Conservation (phyloP, 1,139 yeast genomes). For the Nakaseomyces delphensis region DNA sequence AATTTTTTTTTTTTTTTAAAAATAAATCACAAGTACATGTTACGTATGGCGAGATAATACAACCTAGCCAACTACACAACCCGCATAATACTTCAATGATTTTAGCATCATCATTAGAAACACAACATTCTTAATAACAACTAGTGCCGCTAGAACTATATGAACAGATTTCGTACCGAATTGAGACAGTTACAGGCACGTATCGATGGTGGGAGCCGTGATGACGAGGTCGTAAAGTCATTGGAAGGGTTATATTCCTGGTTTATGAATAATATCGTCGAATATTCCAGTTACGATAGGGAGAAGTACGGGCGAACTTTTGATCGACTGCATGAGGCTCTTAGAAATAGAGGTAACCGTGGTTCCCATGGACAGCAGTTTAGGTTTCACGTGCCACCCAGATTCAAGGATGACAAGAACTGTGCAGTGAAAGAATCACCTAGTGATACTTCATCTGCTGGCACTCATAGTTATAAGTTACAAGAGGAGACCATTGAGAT, state of each 20-base stretch:
- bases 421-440: neutral
- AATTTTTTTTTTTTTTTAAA: neutral
- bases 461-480: neutral
- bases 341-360: neutral
- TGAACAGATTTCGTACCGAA: neutral
- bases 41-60: no score
- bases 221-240: neutral
- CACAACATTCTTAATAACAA: no score
- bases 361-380: neutral
- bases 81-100: no score
- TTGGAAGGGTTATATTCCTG: neutral
- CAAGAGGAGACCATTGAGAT: neutral
- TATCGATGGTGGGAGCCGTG: neutral
- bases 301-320: neutral
- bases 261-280: neutral
- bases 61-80: no score
- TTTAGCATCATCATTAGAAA: no score
- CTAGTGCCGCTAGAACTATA: no score
- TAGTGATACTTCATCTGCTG: neutral
- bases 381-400: neutral
- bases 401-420: neutral
- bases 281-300: neutral
- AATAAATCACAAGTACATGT: neutral
- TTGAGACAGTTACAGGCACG: neutral
- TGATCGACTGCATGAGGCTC: neutral